These are phyloP conservation scores for Asparagopsis taxiformis DNA, from an alignment of 31 red algal genomes.

Conservation along the genomic window DNA sequence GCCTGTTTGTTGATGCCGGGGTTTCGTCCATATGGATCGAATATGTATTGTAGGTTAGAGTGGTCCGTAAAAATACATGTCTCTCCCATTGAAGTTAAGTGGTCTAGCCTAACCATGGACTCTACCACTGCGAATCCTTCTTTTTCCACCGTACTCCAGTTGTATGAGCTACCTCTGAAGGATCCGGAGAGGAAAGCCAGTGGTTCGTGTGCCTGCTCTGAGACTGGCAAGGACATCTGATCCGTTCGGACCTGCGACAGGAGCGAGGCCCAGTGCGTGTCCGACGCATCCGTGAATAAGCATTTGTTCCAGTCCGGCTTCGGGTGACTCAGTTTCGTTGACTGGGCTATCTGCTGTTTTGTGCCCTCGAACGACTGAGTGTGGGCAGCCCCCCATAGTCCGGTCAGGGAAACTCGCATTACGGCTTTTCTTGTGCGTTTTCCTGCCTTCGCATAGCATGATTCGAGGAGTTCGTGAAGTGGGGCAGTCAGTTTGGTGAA, in stretches of 20 bases:
- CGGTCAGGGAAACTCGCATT: not conserved
- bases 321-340: conserved; percentile 15
- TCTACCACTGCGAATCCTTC: conserved; percentile 27
- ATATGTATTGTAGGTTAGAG: conserved; percentile 17
- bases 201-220: conserved; percentile 25
- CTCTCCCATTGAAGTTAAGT: not conserved
- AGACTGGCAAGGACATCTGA: too few relatives aligned
- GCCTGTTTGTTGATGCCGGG: conserved; percentile 4
- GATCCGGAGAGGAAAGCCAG: conserved; percentile 16
- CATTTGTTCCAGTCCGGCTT: not conserved
- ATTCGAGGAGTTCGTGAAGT: conserved; percentile 19
- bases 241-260: too few relatives aligned
- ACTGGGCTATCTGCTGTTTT: not conserved
- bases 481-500: conserved; percentile 7
- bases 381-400: not conserved
- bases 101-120: conserved; percentile 2
- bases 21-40: conserved; percentile 18
- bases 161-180: conserved; percentile 2
- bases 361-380: conserved; percentile 3
- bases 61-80: conserved; percentile 19
- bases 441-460: conserved; percentile 15
- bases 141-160: conserved; percentile 3
- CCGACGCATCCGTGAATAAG: conserved; percentile 23
- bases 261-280: conserved; percentile 29
- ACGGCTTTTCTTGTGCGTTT: conserved; percentile 29